Evolutionary conservation across 192 early-diverging fungal genomes (phyloP).

Genomic region (Hyaloraphidium curvatum): DNA sequence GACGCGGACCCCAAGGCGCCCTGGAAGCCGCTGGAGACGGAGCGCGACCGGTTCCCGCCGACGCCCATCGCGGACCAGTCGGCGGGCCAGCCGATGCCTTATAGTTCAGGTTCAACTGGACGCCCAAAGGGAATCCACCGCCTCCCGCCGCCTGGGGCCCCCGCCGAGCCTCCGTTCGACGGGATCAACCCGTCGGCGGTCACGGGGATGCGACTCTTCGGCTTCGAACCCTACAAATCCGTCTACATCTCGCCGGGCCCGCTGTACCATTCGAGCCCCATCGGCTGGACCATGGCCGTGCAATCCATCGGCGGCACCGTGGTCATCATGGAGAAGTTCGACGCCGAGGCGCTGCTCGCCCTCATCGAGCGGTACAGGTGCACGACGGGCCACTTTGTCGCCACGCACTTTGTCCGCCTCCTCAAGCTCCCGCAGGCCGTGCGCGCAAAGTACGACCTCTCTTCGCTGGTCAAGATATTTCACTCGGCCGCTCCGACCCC

Average conservation of each 20-base stretch:
- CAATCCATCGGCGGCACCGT: not conserved
- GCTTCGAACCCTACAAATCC: not conserved
- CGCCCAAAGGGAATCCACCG: not conserved
- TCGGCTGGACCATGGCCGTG: not conserved
- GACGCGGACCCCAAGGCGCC: not conserved
- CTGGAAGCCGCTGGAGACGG: not conserved
- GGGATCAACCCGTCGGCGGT: not conserved
- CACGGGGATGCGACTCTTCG: not conserved
- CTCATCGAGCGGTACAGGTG: not conserved
- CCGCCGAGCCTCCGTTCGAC: not conserved
- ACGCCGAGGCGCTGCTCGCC: not conserved
- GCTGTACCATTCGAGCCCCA: not conserved
- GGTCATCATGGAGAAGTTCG: not conserved
- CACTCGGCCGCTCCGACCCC: conserved; percentile 1
- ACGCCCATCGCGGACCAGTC: not conserved
- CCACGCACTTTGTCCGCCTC: not conserved
- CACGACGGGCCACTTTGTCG: conserved; percentile 1
- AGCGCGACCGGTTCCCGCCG: not conserved
- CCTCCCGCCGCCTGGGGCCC: not conserved
- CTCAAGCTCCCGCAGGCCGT: not conserved
- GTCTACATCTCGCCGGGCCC: not conserved
- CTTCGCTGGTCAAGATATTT: not conserved
- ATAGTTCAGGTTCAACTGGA: not conserved
- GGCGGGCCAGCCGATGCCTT: not conserved
- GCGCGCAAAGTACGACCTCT: not conserved